Base-by-base conservation (phyloP, 2,329 filamentous ascomycete species). In the Domatiomyces globalis region DNA sequence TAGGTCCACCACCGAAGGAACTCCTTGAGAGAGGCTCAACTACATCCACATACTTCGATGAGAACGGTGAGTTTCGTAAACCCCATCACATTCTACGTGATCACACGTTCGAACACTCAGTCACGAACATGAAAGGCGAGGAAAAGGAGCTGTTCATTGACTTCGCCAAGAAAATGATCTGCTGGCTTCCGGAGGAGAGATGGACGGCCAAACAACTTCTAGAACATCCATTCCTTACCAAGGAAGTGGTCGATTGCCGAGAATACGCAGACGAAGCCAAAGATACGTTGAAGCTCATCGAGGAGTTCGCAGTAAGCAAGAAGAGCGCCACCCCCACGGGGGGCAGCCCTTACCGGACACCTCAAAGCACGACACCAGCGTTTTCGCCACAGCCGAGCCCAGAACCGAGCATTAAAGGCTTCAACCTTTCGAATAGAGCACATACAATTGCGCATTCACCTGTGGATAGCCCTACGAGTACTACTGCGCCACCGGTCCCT, bases 1-100 rank as follows among this genome's bases (percentile, higher is more conserved):
- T 72, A 1, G 69, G 69, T 12, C 63, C 62, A 36, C 68, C 69
- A 4, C 67, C 66, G 44, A 61, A 55, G 51, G 63, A 66, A 51
- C 45, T 71, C 7, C 51, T 70, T 50, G 52, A 62, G 55, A 62
- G 64, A 36, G 64, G 60, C 18, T 48, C 54, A 53, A 61, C 69
- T 62, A 57, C 61, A 60, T 49, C 60, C 44, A 45, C 66, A 64
- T 61, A 55, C 45, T 61, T 61, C 47, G 54, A 60, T 19, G 43
- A 51, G 6, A 44, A 59, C 9, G 54, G 52, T 22, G 50, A 60
- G n/a, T 54, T 59, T 51, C 54, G 56, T 25, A 51, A 54, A 27
- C 52, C 58, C 6, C 54, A 60, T 7, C 54, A 57, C 42, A 46
- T 58, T 12, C 45, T 49, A 15, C 49, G 57, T 18, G 53, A 56